phyloP scores from a whole-genome alignment of 176 grass and related monocot genomes.

The Bothriochloa decipiens region DNA sequence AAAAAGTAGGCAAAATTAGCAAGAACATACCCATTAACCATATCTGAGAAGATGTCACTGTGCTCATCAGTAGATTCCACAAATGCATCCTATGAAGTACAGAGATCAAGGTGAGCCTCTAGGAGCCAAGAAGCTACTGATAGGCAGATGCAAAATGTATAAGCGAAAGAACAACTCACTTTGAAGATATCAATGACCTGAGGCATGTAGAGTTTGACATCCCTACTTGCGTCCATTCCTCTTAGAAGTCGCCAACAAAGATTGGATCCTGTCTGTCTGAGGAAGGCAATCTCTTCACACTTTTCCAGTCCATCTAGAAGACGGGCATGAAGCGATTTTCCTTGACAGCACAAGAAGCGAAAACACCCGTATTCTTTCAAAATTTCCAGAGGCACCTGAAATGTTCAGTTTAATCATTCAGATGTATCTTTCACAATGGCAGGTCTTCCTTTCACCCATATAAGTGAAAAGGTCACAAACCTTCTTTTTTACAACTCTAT shows the following conservation, averaged over 20 bases:
- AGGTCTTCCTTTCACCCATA: conserved; percentile 15
- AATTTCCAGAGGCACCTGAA: conserved; percentile 49
- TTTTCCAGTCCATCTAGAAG: conserved; percentile 39
- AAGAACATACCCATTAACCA: conserved; percentile 75
- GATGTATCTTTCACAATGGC: conserved; percentile 31
- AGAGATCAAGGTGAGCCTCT: conserved; percentile 43
- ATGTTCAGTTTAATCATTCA: conserved; percentile 37
- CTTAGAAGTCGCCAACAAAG: conserved; percentile 71
- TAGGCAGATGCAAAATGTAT: conserved; percentile 30
- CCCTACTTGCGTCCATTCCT: conserved; percentile 43
- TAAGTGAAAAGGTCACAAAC: conserved; percentile 43
- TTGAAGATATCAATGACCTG: conserved; percentile 56
- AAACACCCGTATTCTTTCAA: conserved; percentile 47
- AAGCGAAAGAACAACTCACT: conserved; percentile 48
- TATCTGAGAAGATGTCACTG: conserved; percentile 43
- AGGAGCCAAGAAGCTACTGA: conserved; percentile 36
- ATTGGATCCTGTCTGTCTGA: conserved; percentile 36
- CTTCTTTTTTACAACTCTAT: conserved; percentile 30
- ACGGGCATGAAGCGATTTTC: conserved; percentile 42
- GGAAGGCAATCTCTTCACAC: conserved; percentile 44
- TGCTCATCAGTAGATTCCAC: conserved; percentile 39
- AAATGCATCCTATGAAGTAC: conserved; percentile 68
- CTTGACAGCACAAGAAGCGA: conserved; percentile 44
- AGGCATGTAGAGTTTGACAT: conserved; percentile 44
- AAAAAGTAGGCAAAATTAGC: conserved; percentile 16